Evolutionary conservation across 352 stramenopile species (phyloP), one percentile per base, ranked within the genome.

Genomic region (Phytophthora lateralis): DNA sequence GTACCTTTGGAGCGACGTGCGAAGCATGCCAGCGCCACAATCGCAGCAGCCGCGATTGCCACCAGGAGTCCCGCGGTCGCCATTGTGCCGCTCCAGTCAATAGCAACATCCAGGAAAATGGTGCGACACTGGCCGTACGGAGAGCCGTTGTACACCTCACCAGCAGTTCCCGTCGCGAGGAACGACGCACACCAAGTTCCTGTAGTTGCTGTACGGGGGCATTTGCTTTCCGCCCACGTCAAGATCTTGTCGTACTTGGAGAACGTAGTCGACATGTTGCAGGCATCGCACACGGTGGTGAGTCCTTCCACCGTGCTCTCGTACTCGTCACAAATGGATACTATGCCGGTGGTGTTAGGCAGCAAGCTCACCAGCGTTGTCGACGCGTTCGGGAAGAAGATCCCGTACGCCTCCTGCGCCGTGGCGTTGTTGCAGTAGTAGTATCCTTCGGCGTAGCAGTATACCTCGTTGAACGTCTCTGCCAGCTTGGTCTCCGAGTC

Each of bases 391-490:
- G 87, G 81, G 45, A 90, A 64, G 43, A 95, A 95, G 6, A 83
- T 76, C 32, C 73, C 50, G 48, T 89, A 73, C 6, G 82, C 57
- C 30, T 89, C 77, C 30, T 71, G 54, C 1, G 81, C 72, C n/a
- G 72, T 88, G 26, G 84, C 84, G 34, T 86, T 83, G 67, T 93
- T 96, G 67, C 87, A 96, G 45, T 86, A 89, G 60, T 89, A 92
- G 41, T 86, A 87, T 21, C 84, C 85, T 42, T 94, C 83, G 0
- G 83, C 82, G 57, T 90, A 96, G 71, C 87, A 96, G 61, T 96
- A 96, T 45, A 85, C 71, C 49, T 93, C 66, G 47, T 93, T 93
- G 39, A 96, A 93, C 12, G 80, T 86, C 38, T 63, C 60, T 1
- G 78, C 81, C 57, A 96, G 66, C n/a, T 77, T 71, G 26, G 59